Conservation (phyloP, 331 rosid species). For the Telfairia occidentalis region DNA sequence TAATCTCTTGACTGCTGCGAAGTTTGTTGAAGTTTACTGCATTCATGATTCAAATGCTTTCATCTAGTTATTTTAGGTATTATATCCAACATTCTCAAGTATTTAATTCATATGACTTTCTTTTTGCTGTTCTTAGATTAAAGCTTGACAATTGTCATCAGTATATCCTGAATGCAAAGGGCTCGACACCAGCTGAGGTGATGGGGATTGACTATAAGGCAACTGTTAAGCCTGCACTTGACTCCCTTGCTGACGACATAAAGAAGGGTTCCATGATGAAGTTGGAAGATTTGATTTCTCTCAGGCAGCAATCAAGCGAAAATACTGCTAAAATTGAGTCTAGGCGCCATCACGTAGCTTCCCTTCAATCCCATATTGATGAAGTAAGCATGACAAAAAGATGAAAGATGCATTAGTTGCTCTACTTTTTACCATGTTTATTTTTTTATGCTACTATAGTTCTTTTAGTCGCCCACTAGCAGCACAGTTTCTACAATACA, state of each 20-base stretch:
- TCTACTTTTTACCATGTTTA: neutral
- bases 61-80: neutral
- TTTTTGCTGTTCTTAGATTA: slow-evolving; percentile 39
- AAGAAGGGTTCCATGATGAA: slow-evolving; percentile 54
- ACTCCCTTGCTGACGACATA: slow-evolving; percentile 36
- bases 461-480: neutral
- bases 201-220: slow-evolving; percentile 70
- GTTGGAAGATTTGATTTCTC: slow-evolving; percentile 46
- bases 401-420: neutral
- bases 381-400: slow-evolving; percentile 41
- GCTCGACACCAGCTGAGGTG: slow-evolving; percentile 61
- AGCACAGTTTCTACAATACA: neutral
- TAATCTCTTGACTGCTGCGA: neutral
- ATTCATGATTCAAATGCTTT: neutral
- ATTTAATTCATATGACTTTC: neutral
- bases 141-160: slow-evolving; percentile 56
- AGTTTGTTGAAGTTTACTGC: neutral
- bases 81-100: neutral
- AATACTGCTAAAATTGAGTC: slow-evolving; percentile 48
- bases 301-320: slow-evolving; percentile 46
- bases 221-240: slow-evolving; percentile 49
- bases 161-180: slow-evolving; percentile 54
- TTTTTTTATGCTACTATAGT: neutral
- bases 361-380: slow-evolving; percentile 31
- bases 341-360: slow-evolving; percentile 31